Evolutionary conservation across 2,329 filamentous ascomycete species (phyloP).

Genomic region (Paecilomyces variotii): DNA sequence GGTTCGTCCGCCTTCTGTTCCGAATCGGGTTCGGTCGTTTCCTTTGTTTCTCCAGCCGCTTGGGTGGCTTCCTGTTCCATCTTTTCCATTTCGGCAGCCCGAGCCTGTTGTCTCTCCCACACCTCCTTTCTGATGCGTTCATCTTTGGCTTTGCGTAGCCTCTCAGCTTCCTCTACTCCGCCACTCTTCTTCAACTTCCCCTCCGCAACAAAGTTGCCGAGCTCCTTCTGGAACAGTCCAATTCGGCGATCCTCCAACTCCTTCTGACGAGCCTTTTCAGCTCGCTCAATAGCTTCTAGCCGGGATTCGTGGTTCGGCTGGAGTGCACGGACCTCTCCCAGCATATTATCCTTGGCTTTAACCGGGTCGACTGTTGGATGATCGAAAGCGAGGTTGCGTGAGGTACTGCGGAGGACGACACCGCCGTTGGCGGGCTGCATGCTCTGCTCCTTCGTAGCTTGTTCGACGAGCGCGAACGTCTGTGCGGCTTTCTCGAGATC

Average conservation of each 20-base stretch:
- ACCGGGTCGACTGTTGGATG: conserved; percentile 56
- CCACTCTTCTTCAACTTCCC: conserved; percentile 93
- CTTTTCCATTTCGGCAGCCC: conserved; percentile 43
- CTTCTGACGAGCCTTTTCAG: conserved; percentile 81
- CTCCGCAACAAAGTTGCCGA: conserved; percentile 76
- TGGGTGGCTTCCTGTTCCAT: conserved; percentile 20
- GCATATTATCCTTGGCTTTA: conserved; percentile 80
- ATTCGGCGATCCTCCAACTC: conserved; percentile 69
- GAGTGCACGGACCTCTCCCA: conserved; percentile 87
- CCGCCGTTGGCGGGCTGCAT: conserved; percentile 52
- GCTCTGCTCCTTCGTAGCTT: conserved; percentile 94
- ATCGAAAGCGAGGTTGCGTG: conserved; percentile 42
- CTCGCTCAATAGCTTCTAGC: conserved; percentile 93
- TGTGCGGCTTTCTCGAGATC: conserved; percentile 91
- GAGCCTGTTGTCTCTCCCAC: conserved; percentile 45
- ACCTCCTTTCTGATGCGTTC: conserved; percentile 76
- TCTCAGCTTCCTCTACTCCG: conserved; percentile 87
- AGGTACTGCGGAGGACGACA: conserved; percentile 41
- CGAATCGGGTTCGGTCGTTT: conserved; percentile 7
- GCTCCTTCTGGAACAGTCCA: conserved; percentile 77
- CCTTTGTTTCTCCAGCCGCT: conserved; percentile 7
- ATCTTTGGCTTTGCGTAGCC: conserved; percentile 74
- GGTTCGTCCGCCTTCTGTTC: conserved; percentile 1
- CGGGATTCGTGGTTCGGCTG: conserved; percentile 91
- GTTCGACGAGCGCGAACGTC: conserved; percentile 90